Evolutionary conservation across 345 rosid species (phyloP).

Genomic region (Cardamine resedifolia): DNA sequence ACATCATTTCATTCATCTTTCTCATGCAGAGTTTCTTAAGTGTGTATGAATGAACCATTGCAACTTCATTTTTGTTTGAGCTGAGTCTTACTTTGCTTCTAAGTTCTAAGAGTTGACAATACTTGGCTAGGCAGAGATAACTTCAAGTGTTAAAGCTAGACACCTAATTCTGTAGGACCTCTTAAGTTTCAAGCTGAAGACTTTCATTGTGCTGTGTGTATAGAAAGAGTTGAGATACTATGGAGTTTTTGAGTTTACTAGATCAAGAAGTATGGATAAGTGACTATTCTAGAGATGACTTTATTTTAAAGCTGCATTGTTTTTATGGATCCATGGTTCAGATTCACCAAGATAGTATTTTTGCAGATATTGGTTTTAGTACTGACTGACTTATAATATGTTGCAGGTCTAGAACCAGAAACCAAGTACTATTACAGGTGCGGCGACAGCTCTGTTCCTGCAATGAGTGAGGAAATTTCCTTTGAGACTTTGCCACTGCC

Average conservation of each 20-base stretch:
- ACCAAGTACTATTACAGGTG: conserved; percentile 64
- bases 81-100: conserved; percentile 47
- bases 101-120: not conserved
- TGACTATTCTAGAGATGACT: not conserved
- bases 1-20: not conserved
- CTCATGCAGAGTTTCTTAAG: conserved; percentile 9
- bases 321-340: too few relatives aligned
- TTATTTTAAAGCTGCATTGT: too few relatives aligned
- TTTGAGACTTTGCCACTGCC: conserved; percentile 62
- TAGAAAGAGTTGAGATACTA: not conserved
- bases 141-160: too few relatives aligned
- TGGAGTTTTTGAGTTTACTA: too few relatives aligned
- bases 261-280: too few relatives aligned
- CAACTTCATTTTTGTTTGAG: not conserved
- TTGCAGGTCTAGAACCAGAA: conserved; percentile 65
- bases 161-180: too few relatives aligned
- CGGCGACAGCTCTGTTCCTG: conserved; percentile 74
- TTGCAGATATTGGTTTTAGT: too few relatives aligned
- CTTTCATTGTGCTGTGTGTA: too few relatives aligned
- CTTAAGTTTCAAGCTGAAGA: not conserved
- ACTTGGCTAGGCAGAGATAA: not conserved
- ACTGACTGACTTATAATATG: not conserved
- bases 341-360: too few relatives aligned
- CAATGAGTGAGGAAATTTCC: conserved; percentile 61
- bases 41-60: conserved; percentile 1